Conservation (phyloP, 805 yeast genomes). For the Zygosaccharomyces bisporus region DNA sequence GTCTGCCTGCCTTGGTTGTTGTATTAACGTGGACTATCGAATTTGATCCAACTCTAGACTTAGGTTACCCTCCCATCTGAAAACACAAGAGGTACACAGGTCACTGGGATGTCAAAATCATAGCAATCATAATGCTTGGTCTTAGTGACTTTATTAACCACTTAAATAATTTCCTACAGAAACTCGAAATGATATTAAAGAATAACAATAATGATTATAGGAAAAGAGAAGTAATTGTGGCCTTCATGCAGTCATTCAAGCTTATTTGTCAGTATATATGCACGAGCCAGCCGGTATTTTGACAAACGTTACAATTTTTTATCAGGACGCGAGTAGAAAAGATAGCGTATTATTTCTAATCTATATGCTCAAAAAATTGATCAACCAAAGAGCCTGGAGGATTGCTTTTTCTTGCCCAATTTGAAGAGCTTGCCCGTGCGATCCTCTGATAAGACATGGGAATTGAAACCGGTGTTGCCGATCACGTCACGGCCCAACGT, state of each 20-base stretch:
- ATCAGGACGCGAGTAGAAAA: neutral
- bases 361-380: neutral
- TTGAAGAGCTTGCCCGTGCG: constrained; percentile 11
- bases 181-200: neutral
- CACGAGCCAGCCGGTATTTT: constrained; percentile 6
- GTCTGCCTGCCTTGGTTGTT: no score
- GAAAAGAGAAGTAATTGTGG: neutral
- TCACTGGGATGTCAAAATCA: neutral
- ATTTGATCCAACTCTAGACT: neutral
- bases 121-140: no score
- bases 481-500: constrained; percentile 7
- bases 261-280: neutral
- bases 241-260: neutral
- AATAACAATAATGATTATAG: neutral
- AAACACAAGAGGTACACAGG: no score
- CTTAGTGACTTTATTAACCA: neutral
- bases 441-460: constrained; percentile 8
- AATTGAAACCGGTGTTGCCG: constrained; percentile 8
- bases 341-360: neutral
- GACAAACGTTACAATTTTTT: constrained; percentile 3
- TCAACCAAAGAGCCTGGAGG: constrained; percentile 13
- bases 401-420: constrained; percentile 15
- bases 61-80: neutral
- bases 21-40: neutral
- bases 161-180: neutral